Percentiles rank a stretch among this genome's conserved stretches.
Conservation (phyloP, 495 filamentous ascomycete species). For the Neurospora sp. region DNA sequence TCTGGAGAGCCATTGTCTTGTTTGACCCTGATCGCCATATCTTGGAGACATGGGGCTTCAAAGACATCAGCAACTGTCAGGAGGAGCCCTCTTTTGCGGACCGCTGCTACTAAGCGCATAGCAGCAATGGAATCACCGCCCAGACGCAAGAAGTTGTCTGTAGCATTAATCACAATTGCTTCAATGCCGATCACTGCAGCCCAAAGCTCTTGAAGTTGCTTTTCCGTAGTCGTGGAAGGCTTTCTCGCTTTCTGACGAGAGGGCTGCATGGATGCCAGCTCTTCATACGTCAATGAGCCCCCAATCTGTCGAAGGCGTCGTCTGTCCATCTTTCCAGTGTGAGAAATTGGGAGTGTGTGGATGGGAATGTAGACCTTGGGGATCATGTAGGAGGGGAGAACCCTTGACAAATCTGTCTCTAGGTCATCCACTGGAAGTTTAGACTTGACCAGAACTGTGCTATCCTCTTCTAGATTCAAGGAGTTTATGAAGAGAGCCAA, state of each 20-base stretch:
- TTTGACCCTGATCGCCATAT: conserved; percentile 22
- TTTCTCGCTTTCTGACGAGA: not conserved
- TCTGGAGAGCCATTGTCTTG: not conserved
- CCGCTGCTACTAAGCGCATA: conserved; percentile 48
- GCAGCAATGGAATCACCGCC: conserved; percentile 24
- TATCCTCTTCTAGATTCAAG: conserved; percentile 19
- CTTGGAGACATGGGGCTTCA: conserved; percentile 34
- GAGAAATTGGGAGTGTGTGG: conserved; percentile 25
- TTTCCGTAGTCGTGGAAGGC: conserved; percentile 5
- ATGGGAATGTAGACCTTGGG: conserved; percentile 29
- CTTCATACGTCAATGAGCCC: not conserved
- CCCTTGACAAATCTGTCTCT: conserved; percentile 15
- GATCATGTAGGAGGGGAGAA: conserved; percentile 45
- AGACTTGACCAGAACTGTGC: not conserved
- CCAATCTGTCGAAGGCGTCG: conserved; percentile 29
- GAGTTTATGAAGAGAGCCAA: conserved; percentile 17
- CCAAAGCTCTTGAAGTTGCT: conserved; percentile 8
- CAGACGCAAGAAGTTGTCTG: conserved; percentile 22
- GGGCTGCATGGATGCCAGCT: conserved; percentile 3
- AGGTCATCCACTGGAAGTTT: not conserved
- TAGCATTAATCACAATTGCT: conserved; percentile 1
- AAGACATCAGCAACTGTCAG: conserved; percentile 47
- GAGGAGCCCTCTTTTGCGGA: conserved; percentile 35
- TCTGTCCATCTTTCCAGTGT: conserved; percentile 41
- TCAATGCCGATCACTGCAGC: conserved; percentile 6